Evolutionary conservation across 345 rosid genomes (phyloP).

Genomic region (Zanthoxylum bungeanum): DNA sequence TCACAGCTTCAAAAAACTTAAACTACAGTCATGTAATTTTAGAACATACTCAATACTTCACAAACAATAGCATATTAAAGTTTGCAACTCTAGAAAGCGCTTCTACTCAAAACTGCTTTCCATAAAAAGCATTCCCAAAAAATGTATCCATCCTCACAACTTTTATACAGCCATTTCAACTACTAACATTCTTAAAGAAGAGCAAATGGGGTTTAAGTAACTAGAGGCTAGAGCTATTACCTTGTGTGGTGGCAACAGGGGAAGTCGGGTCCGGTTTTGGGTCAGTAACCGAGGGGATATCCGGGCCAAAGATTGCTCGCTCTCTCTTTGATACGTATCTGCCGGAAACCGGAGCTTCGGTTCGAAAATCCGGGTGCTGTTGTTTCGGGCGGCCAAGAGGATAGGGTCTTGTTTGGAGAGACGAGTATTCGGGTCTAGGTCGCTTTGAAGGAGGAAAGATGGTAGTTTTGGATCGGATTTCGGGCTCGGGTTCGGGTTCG

Average conservation of each 20-base stretch:
- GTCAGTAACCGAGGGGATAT: neutral
- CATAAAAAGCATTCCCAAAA: neutral
- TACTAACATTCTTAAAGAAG: neutral
- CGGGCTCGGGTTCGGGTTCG: constrained; percentile 19
- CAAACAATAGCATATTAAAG: neutral
- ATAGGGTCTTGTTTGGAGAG: neutral
- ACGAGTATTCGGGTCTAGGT: constrained; percentile 18
- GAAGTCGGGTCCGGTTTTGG: constrained; percentile 9
- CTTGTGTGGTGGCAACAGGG: constrained; percentile 25
- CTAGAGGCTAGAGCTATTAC: constrained; percentile 38
- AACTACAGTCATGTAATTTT: neutral
- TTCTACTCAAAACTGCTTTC: neutral
- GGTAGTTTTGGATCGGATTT: neutral
- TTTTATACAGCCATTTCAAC: neutral
- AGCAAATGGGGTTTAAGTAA: neutral
- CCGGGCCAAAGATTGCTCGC: constrained; percentile 32
- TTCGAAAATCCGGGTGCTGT: constrained; percentile 8
- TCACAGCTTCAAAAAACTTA: neutral
- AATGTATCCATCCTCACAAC: neutral
- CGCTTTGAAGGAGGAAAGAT: constrained; percentile 30
- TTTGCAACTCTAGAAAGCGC: neutral
- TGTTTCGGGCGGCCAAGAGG: too few species aligned
- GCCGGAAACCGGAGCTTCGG: constrained; percentile 43
- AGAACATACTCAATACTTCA: neutral
- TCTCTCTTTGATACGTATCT: too few species aligned